These are phyloP conservation scores for Nicotiana tomentosiformis DNA, from an alignment of 257 asterid species.

Conservation along the genomic window DNA sequence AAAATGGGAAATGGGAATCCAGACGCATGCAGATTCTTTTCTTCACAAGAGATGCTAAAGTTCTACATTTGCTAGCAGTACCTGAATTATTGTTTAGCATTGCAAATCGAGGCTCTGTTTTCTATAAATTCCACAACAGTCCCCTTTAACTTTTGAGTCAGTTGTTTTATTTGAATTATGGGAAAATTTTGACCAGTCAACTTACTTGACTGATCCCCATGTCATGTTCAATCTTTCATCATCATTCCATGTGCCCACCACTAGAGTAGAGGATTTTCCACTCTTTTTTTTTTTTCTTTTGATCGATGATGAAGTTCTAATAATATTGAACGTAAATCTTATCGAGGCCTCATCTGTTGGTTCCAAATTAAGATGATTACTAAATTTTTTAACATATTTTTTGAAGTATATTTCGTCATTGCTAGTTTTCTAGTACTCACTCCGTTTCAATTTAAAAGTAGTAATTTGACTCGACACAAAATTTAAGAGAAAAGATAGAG, in stretches of 20 bases:
- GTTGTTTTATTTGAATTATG: not conserved
- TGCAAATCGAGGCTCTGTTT: not conserved
- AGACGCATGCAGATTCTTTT: conserved; percentile 36
- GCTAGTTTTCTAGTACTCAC: not conserved
- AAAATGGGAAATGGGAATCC: not conserved
- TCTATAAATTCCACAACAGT: not conserved
- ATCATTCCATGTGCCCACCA: conserved; percentile 8
- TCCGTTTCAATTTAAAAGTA: too few relatives aligned
- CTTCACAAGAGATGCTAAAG: conserved; percentile 19
- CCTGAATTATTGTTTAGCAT: not conserved
- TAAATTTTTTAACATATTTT: not conserved
- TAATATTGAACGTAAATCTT: not conserved
- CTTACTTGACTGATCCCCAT: not conserved
- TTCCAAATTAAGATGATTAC: not conserved
- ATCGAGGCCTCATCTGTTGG: not conserved
- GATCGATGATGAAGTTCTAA: not conserved
- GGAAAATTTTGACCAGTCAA: conserved; percentile 7
- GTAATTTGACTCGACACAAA: too few relatives aligned
- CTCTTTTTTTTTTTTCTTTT: too few relatives aligned
- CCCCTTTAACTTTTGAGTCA: not conserved
- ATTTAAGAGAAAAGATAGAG: too few relatives aligned
- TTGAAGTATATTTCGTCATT: not conserved
- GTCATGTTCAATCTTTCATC: not conserved
- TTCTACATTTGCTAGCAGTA: not conserved
- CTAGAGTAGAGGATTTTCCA: not conserved